These are phyloP conservation scores for Eucalyptus erythrocorys DNA, from an alignment of 345 rosid species.

Conservation along the genomic window DNA sequence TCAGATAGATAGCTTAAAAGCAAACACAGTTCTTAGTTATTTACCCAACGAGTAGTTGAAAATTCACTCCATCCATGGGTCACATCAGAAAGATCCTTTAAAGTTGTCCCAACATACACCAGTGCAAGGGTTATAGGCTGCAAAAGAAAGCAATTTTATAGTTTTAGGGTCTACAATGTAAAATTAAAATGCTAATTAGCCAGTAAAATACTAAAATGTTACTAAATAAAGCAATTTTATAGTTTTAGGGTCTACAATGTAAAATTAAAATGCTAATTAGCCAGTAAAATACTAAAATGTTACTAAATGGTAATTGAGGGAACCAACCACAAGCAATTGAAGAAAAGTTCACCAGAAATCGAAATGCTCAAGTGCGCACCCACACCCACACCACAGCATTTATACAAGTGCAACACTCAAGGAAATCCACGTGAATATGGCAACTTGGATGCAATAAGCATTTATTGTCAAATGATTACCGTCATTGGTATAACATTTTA, in stretches of 20 bases:
- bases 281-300: not conserved
- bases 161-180: not conserved
- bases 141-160: not conserved
- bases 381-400: not conserved
- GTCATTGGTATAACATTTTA: not conserved
- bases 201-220: not conserved
- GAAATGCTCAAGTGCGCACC: not conserved
- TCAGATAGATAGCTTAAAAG: not conserved
- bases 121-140: slow-evolving; percentile 94
- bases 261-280: not conserved
- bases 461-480: not conserved
- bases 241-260: not conserved
- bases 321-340: not conserved
- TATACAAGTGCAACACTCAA: not conserved
- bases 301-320: not conserved
- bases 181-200: not conserved
- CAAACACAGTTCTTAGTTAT: not conserved
- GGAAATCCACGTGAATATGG: not conserved
- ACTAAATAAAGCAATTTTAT: not conserved
- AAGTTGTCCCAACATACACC: slow-evolving; percentile 91
- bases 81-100: slow-evolving; percentile 97
- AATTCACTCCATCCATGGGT: slow-evolving; percentile 94
- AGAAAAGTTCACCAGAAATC: not conserved
- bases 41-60: slow-evolving; percentile 87
- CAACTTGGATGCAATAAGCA: not conserved